phyloP scores from a whole-genome alignment of 805 yeast genomes.

The Monosporozyma unispora region DNA sequence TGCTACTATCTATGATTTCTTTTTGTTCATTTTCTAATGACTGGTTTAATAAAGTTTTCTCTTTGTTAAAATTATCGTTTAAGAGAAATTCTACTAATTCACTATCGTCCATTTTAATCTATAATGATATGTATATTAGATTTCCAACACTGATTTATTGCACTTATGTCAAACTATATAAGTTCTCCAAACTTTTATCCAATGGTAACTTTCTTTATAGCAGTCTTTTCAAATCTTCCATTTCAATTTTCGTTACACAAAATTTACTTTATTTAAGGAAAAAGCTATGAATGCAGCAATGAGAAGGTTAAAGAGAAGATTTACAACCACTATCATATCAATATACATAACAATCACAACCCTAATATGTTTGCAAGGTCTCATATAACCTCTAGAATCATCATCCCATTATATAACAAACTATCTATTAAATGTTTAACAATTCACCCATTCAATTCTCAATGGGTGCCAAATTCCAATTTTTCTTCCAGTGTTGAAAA shows the following conservation, averaged over 20 bases:
- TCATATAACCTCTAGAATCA: too few relatives aligned
- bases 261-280: neutral
- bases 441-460: neutral
- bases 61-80: slow-evolving; percentile 6
- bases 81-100: slow-evolving; percentile 16
- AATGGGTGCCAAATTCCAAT: neutral
- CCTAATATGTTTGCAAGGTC: too few relatives aligned
- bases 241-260: neutral
- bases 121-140: neutral
- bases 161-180: neutral
- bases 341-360: too few relatives aligned
- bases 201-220: neutral
- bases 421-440: too few relatives aligned
- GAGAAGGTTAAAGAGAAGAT: too few relatives aligned
- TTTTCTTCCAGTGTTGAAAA: neutral
- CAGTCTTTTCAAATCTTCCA: neutral
- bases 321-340: too few relatives aligned
- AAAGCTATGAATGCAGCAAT: too few relatives aligned
- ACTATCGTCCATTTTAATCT: slow-evolving; percentile 11
- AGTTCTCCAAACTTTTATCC: neutral
- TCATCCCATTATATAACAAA: neutral
- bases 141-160: neutral
- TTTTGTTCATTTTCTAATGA: neutral
- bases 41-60: neutral
- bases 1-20: neutral